Conservation (phyloP, 176 grass and related monocot genomes). For the Dactylis glomerata region DNA sequence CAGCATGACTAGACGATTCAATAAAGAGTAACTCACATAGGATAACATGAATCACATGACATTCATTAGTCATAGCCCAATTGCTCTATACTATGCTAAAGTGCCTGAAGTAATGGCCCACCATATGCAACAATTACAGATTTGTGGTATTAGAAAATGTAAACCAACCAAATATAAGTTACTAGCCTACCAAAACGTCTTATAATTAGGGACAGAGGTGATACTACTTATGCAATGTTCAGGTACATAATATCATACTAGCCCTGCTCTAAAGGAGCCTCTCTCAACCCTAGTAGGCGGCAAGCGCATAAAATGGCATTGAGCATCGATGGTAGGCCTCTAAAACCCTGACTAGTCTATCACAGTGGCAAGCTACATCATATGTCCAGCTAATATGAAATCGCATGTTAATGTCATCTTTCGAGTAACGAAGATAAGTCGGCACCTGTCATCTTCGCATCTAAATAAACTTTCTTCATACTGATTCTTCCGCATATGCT, state of each 20-base stretch:
- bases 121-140: background rate
- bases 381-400: background rate
- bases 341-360: background rate
- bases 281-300: background rate
- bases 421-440: background rate
- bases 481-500: constrained; percentile 99
- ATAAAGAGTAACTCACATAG: constrained; percentile 6
- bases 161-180: background rate
- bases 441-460: constrained; percentile 97
- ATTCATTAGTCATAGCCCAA: background rate
- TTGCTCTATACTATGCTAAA: background rate
- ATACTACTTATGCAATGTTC: background rate
- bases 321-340: background rate
- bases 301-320: background rate
- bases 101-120: background rate
- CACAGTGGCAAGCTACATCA: constrained; percentile 7
- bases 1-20: background rate
- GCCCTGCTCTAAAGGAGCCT: background rate
- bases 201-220: no score
- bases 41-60: background rate
- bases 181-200: no score
- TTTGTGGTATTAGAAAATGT: background rate
- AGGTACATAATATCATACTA: background rate
- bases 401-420: background rate
- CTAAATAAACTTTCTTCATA: constrained; percentile 99